Evolutionary conservation across 2,329 filamentous ascomycete species (phyloP).

Genomic region (Claviceps quebecensis): DNA sequence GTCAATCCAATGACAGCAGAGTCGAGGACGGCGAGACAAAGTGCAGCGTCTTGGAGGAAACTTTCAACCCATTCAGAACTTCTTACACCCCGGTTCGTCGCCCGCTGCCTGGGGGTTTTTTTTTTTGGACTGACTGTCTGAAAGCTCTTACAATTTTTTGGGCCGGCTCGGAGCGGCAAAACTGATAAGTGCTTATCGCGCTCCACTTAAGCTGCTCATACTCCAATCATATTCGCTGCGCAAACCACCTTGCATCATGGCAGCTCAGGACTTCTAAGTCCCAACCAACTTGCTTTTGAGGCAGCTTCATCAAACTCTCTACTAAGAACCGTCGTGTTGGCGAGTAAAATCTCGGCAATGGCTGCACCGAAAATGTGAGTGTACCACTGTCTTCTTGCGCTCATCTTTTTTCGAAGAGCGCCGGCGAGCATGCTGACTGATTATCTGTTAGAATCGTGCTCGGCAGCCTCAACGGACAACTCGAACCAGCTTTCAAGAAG

Average conservation of each 20-base stretch:
- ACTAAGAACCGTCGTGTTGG: not conserved
- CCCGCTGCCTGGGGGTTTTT: not conserved
- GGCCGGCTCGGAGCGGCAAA: conserved; percentile 20
- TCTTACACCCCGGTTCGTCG: conserved; percentile 12
- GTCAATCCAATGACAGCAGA: conserved; percentile 4
- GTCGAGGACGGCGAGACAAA: not conserved
- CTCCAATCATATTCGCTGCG: conserved; percentile 20
- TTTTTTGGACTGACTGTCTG: conserved; percentile 14
- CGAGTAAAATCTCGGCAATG: conserved; percentile 18
- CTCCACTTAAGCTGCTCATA: conserved; percentile 3
- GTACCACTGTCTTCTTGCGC: too few relatives aligned
- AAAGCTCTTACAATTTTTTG: conserved; percentile 15
- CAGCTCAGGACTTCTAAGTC: not conserved
- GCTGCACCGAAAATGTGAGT: conserved; percentile 35
- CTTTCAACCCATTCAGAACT: not conserved
- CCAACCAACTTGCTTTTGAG: not conserved
- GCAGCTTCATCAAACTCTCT: not conserved
- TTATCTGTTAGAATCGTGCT: conserved; percentile 51
- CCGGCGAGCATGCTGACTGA: not conserved
- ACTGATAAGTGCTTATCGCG: conserved; percentile 18
- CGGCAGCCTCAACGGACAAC: conserved; percentile 68
- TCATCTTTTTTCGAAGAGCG: not conserved
- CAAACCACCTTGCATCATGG: conserved; percentile 12
- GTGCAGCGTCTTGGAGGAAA: not conserved
- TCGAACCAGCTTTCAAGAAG: conserved; percentile 66